A percentile compares a stretch with the other conserved stretches of the same genome.
Evolutionary conservation across 106 monocot genomes (phyloP).

Genomic region (Acorus gramineus): DNA sequence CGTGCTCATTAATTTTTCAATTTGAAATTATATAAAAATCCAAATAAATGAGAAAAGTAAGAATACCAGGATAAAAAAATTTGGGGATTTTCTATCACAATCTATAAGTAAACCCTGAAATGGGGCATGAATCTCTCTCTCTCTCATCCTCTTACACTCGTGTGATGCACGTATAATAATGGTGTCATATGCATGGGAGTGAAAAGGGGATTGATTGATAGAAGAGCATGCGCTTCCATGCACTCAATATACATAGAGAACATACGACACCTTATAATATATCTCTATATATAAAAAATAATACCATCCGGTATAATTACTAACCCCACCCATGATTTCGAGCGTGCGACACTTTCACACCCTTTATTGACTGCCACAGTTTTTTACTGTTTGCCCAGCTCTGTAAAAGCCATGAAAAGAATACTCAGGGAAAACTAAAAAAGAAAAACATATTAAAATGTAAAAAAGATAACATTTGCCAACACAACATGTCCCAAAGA

Average conservation of each 20-base stretch:
- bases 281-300: neutral
- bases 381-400: neutral
- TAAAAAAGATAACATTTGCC: too few relatives aligned
- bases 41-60: too few relatives aligned
- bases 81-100: too few relatives aligned
- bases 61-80: too few relatives aligned
- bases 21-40: too few relatives aligned
- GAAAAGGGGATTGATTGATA: slow-evolving; percentile 5
- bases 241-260: neutral
- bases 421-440: neutral
- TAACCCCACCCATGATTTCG: slow-evolving; percentile 1
- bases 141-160: too few relatives aligned
- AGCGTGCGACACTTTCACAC: slow-evolving; percentile 1
- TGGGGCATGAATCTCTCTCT: too few relatives aligned
- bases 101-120: too few relatives aligned
- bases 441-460: too few relatives aligned
- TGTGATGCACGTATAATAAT: slow-evolving; percentile 6
- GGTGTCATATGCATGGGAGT: slow-evolving; percentile 14
- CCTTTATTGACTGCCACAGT: slow-evolving; percentile 11
- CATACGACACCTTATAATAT: neutral
- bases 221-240: slow-evolving; percentile 2
- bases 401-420: neutral
- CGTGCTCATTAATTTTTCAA: too few relatives aligned
- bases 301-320: neutral
- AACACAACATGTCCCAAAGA: neutral